Evolutionary conservation across 176 grass and related monocot genomes (phyloP), one percentile per base, ranked within the genome.

Genomic region (Cenchrus americanus): DNA sequence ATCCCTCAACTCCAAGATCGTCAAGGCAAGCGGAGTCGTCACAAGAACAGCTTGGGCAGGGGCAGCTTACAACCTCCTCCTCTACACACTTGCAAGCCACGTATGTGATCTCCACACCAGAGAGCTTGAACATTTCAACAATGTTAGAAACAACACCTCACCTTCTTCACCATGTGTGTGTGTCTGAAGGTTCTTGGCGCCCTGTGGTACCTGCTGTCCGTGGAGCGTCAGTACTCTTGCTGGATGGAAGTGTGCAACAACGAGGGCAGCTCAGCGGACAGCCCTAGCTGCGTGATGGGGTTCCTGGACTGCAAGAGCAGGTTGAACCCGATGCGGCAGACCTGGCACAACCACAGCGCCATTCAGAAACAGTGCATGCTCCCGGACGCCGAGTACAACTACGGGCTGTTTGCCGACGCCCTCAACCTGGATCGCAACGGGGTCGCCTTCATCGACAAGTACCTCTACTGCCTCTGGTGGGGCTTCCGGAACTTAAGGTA

Each of bases 381-480:
- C 10, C 81, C 86, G 7, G 42, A 51, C 8, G 84, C 82, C 12
- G 48, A 5, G 8, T 98, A 93, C 6, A 83, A 92, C 48, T 98
- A 93, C 30, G 96, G 96, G 0, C 40, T 98, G 14, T 98, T 93
- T 9, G 83, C 69, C 2, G 96, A 93, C 40, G 96, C 89, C 3
- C 89, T 98, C 24, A 92, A 82, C 10, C 76, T 87, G 12, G 87
- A 93, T 13, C 58, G 91, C 32, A 23, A 69, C 14, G 77, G 59
- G 1, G 93, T 83, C 51, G 49, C 66, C 14, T 95, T 98, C 52
- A 18, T 88, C 32, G 89, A 98, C 15, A 98, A 98, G 85, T 98
- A 98, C 82, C 87, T 98, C 27, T 98, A 93, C 85, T 98, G 96
- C 87, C 93, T 98, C 71, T 98, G 96, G 96, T 98, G 92, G 91